phyloP scores from a whole-genome alignment of 352 stramenopile species.

The Phytophthora sp. region DNA sequence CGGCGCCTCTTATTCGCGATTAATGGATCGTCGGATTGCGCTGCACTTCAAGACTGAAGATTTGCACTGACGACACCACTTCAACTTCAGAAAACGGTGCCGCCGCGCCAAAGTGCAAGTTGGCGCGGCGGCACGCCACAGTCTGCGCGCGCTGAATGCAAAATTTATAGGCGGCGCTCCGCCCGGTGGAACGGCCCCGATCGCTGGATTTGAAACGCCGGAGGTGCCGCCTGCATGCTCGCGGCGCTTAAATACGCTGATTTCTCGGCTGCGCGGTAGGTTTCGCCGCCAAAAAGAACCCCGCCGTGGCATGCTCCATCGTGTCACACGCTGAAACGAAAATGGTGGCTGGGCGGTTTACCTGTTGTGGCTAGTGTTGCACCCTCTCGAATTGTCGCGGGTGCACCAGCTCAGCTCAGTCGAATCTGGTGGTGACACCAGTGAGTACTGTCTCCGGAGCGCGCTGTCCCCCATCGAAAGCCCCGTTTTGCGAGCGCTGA shows the following conservation, averaged over 20 bases:
- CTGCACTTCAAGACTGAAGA: constrained; percentile 30
- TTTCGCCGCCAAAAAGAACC: neutral
- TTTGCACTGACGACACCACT: constrained; percentile 31
- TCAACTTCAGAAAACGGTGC: constrained; percentile 20
- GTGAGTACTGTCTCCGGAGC: neutral
- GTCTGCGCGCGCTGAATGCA: constrained; percentile 1
- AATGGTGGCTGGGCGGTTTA: constrained; percentile 11
- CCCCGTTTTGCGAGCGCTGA: too few species aligned
- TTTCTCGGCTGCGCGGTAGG: neutral
- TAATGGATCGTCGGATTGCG: constrained; percentile 8
- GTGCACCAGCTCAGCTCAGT: constrained; percentile 15
- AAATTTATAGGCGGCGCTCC: constrained; percentile 15
- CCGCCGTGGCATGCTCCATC: neutral
- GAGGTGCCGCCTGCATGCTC: too few species aligned
- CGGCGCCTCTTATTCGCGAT: neutral
- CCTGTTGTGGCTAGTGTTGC: neutral
- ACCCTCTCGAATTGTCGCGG: constrained; percentile 6
- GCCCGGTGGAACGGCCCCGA: neutral
- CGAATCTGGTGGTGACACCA: neutral
- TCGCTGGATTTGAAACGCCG: neutral
- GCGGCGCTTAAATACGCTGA: too few species aligned
- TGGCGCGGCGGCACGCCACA: constrained; percentile 7
- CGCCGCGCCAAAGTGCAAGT: constrained; percentile 15
- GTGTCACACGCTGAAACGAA: constrained; percentile 15
- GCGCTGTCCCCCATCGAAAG: too few species aligned